Evolutionary conservation across 441 rosid genomes (phyloP).

Genomic region (Eutrema salsugineum): DNA sequence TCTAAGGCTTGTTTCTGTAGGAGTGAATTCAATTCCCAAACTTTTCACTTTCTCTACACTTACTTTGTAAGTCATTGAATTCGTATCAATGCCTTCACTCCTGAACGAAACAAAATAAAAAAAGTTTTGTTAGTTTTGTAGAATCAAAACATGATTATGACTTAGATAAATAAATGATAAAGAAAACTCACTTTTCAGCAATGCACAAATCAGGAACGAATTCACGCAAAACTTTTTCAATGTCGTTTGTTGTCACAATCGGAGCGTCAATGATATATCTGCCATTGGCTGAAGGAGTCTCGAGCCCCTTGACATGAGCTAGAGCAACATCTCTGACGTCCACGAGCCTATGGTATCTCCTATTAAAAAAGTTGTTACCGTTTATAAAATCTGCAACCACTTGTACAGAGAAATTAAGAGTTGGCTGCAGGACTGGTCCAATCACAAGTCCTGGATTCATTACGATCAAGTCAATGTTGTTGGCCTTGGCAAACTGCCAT

Average conservation of each 20-base stretch:
- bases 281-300: slow-evolving; percentile 49
- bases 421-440: slow-evolving; percentile 62
- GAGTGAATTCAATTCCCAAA: slow-evolving; percentile 50
- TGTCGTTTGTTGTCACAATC: slow-evolving; percentile 26
- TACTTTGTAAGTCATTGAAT: slow-evolving; percentile 27
- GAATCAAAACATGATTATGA: background rate
- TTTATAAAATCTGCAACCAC: slow-evolving; percentile 35
- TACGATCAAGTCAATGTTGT: slow-evolving; percentile 55
- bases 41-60: slow-evolving; percentile 48
- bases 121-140: background rate
- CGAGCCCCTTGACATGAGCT: slow-evolving; percentile 57
- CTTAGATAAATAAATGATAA: background rate
- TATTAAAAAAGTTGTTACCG: slow-evolving; percentile 29
- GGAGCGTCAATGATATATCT: slow-evolving; percentile 39
- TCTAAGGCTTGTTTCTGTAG: slow-evolving; percentile 44
- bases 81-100: background rate
- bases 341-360: slow-evolving; percentile 30
- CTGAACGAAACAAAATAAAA: background rate
- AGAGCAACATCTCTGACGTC: slow-evolving; percentile 66
- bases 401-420: slow-evolving; percentile 30
- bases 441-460: slow-evolving; percentile 83
- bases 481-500: slow-evolving; percentile 70
- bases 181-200: background rate
- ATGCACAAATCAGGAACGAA: slow-evolving; percentile 37
- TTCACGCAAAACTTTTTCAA: slow-evolving; percentile 29